Percentiles rank a stretch among this genome's conserved stretches.
These are phyloP conservation scores for Pyricularia sp. DNA, from an alignment of 2,329 filamentous ascomycete species.

Conservation along the genomic window DNA sequence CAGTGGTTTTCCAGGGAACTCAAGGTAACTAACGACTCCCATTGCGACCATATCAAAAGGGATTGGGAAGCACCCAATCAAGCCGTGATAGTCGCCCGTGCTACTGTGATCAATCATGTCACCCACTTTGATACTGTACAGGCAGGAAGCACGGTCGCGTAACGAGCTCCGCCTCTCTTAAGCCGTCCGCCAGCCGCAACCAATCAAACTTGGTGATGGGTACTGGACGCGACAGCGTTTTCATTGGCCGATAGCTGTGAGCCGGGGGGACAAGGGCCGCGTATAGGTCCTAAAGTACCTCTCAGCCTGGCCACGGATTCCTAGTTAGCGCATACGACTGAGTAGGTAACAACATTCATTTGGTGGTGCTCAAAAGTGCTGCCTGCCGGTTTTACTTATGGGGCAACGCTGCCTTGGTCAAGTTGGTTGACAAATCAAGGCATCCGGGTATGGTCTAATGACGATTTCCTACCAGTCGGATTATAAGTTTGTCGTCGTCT, in stretches of 20 bases:
- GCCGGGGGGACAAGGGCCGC: not conserved
- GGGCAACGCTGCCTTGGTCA: not conserved
- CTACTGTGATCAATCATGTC: not conserved
- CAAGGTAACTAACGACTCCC: not conserved
- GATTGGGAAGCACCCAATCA: not conserved
- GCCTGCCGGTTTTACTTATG: not conserved
- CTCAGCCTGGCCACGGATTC: not conserved
- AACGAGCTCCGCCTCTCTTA: not conserved
- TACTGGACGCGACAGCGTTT: not conserved
- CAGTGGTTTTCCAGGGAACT: not conserved
- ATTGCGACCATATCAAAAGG: not conserved
- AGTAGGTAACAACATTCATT: not conserved
- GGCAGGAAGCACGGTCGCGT: not conserved
- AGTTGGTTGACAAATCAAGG: not conserved
- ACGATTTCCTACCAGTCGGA: not conserved
- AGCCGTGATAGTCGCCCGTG: not conserved
- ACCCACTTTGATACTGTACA: not conserved
- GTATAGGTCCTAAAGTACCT: not conserved
- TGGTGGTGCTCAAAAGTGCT: not conserved
- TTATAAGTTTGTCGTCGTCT: not conserved
- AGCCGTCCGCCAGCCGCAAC: not conserved
- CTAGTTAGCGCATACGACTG: not conserved
- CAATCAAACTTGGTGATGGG: not conserved
- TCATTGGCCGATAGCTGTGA: not conserved
- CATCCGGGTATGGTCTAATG: not conserved